Evolutionary conservation across 768 basidiomycete species (phyloP), one percentile per base, ranked within the genome.

Genomic region (Tricholoma saponaceum): DNA sequence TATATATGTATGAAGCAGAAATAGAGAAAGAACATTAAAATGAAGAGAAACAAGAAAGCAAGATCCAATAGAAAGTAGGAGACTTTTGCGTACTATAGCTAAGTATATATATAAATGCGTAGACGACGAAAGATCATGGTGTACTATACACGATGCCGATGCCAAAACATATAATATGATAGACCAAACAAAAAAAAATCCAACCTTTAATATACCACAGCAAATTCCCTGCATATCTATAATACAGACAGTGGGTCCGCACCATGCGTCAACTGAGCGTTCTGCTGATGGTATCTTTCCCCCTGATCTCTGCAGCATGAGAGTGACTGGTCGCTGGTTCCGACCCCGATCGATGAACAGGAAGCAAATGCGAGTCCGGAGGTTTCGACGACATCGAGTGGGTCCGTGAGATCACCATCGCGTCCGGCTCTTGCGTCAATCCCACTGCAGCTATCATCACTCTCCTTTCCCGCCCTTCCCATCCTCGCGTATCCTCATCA

Each of bases 321-420:
- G 25, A 12, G 7, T 53, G 23, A 32, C 10, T 18, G 10, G 53
- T 28, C 13, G 32, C 26, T 32, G 49, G 55, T 8, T 49, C 59
- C 20, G 53, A 53, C 26, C 28, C 52, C 6, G 55, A 46, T 18
- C 51, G 51, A 25, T 39, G 51, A 30, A 50, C 16, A 50, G 23
- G 26, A 28, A 28, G 16, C 53, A 49, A 6, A n/a, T 7, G 39
- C 25, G 51, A 16, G 44, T 30, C 51, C 9, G 30, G 22, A 30
- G 63, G 63, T 55, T 60, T 63, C 33, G 35, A 51, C 37, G 58
- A 46, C 66, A 67, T 63, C 28, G 63, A 67, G 41, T 67, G 62
- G 23, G 66, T 57, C 16, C 63, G 60, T 14, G 60, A 60, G 30
- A 56, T 55, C 28, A 58, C 39, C 13, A 28, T 49, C 30, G 20